Evolutionary conservation across 192 early-diverging fungal species (phyloP).

Genomic region (Radiomyces spectabilis): DNA sequence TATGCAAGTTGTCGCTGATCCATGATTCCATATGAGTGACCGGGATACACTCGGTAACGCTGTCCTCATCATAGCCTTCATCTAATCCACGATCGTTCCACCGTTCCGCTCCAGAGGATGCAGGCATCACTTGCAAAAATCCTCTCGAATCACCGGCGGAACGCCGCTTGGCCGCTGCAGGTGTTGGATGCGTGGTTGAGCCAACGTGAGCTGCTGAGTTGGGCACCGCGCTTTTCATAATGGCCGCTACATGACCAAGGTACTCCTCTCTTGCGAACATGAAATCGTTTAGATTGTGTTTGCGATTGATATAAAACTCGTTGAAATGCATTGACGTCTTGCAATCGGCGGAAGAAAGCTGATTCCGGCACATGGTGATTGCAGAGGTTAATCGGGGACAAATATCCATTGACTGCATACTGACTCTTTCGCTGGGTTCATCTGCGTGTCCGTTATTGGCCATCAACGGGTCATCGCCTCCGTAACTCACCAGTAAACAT

Average conservation of each 20-base stretch:
- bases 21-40: slow-evolving; percentile 30
- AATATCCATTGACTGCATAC: no score
- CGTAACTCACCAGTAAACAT: slow-evolving; percentile 19
- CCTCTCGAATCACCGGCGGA: slow-evolving; percentile 10
- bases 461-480: slow-evolving; percentile 5
- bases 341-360: no score
- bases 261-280: slow-evolving; percentile 36
- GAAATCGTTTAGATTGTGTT: slow-evolving; percentile 21
- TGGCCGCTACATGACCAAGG: slow-evolving; percentile 38
- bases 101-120: no score
- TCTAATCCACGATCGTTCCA: background rate
- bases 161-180: slow-evolving; percentile 1
- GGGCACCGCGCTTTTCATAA: slow-evolving; percentile 22
- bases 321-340: no score
- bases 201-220: background rate
- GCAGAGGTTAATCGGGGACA: no score
- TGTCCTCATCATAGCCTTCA: background rate
- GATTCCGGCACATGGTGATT: no score
- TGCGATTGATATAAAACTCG: slow-evolving; percentile 29
- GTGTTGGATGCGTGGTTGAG: background rate
- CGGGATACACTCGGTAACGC: no score
- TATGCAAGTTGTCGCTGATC: slow-evolving; percentile 27
- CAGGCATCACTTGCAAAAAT: slow-evolving; percentile 15
- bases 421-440: background rate
- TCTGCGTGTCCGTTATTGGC: background rate